Conservation (phyloP, 2,329 filamentous ascomycete species). For the Aureobasidium namibiae region DNA sequence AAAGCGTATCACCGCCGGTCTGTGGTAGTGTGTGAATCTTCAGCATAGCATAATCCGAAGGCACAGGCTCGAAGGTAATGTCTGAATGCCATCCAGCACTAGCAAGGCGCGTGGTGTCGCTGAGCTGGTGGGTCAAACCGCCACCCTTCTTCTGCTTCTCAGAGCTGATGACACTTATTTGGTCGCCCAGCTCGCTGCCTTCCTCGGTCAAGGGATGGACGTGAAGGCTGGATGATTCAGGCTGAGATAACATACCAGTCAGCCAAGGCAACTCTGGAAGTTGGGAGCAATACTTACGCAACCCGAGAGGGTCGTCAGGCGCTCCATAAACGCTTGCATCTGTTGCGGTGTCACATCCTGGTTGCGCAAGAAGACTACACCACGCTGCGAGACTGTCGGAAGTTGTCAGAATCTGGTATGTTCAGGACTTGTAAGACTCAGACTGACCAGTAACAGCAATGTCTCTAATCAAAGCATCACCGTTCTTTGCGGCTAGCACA, state of each 20-base stretch:
- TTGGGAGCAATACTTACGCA: conserved; percentile 23
- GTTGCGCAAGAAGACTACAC: conserved; percentile 44
- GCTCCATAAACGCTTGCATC: conserved; percentile 40
- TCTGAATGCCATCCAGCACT: conserved; percentile 46
- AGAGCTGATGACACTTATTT: conserved; percentile 50
- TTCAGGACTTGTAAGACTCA: not conserved
- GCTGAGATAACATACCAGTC: conserved; percentile 22
- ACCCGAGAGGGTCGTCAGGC: conserved; percentile 36
- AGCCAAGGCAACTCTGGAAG: not conserved
- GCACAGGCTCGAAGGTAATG: conserved; percentile 47
- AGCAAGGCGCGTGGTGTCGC: conserved; percentile 42
- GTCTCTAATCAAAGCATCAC: conserved; percentile 16
- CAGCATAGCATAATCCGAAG: conserved; percentile 47
- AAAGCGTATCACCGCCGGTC: conserved; percentile 34
- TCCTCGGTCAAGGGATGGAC: conserved; percentile 49
- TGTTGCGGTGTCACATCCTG: conserved; percentile 39
- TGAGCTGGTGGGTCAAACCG: conserved; percentile 45
- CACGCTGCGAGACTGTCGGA: conserved; percentile 35
- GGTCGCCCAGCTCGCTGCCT: conserved; percentile 44
- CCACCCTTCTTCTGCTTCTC: conserved; percentile 49
- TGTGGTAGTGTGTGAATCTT: conserved; percentile 41
- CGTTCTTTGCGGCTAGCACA: conserved; percentile 13
- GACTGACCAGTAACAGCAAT: conserved; percentile 14
- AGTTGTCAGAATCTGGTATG: not conserved
- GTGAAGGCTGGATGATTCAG: conserved; percentile 43